Evolutionary conservation across 164 flowering plant genomes (phyloP).

Genomic region (Taxillus chinensis): DNA sequence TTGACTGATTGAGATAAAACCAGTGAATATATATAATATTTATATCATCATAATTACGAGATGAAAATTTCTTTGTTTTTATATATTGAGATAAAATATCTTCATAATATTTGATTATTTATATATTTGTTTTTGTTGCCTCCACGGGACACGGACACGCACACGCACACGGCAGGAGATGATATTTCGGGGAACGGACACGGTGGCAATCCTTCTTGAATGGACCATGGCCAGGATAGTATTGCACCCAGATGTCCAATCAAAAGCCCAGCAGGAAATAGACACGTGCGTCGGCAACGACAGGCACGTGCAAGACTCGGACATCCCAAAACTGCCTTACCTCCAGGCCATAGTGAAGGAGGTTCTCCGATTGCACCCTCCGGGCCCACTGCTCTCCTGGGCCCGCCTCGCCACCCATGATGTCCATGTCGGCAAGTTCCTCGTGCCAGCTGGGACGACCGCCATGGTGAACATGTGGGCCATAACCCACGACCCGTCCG

Average conservation of each 20-base stretch:
- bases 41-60: too few relatives aligned
- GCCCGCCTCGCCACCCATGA: constrained; percentile 71
- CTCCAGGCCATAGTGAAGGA: constrained; percentile 71
- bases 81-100: too few relatives aligned
- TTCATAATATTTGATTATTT: too few relatives aligned
- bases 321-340: constrained; percentile 52
- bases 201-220: constrained; percentile 62
- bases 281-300: constrained; percentile 30
- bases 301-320: constrained; percentile 43
- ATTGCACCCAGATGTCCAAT: constrained; percentile 61
- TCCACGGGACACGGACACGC: too few relatives aligned
- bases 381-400: constrained; percentile 87
- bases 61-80: too few relatives aligned
- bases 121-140: too few relatives aligned
- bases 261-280: constrained; percentile 49
- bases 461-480: constrained; percentile 99
- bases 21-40: too few relatives aligned
- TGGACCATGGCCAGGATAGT: constrained; percentile 78
- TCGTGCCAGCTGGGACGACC: constrained; percentile 69
- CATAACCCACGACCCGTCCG: constrained; percentile 55
- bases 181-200: constrained; percentile 78
- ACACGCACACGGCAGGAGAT: constrained; percentile 34
- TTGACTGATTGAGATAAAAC: too few relatives aligned
- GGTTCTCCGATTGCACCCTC: constrained; percentile 71
- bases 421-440: constrained; percentile 43